Conservation (phyloP, 1,284 basidiomycete species). For the Ceratobasidium papillatum region DNA sequence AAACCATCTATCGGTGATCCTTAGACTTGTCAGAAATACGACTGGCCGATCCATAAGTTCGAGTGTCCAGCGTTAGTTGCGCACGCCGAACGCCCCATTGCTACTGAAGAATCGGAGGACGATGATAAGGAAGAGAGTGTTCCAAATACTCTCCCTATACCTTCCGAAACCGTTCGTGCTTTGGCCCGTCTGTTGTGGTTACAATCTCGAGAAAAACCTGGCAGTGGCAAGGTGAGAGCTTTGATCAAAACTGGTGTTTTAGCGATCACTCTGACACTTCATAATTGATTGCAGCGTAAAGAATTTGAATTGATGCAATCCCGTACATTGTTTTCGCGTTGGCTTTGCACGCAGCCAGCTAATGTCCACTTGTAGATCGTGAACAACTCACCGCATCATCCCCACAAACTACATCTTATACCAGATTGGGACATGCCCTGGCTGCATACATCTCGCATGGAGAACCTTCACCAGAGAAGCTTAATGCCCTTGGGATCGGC, state of each 20-base stretch:
- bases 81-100: constrained; percentile 58
- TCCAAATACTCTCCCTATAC: constrained; percentile 56
- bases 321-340: constrained; percentile 59
- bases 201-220: constrained; percentile 63
- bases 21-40: constrained; percentile 77
- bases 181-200: constrained; percentile 79
- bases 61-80: constrained; percentile 77
- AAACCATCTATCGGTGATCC: constrained; percentile 5
- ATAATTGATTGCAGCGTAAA: constrained; percentile 62
- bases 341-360: background rate
- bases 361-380: constrained; percentile 56
- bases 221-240: constrained; percentile 67
- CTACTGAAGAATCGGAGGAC: constrained; percentile 39
- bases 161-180: constrained; percentile 77
- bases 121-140: constrained; percentile 43
- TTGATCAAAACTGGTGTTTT: background rate
- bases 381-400: constrained; percentile 59
- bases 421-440: constrained; percentile 73
- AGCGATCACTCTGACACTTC: background rate
- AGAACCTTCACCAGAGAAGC: constrained; percentile 64
- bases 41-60: constrained; percentile 78
- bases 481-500: constrained; percentile 64
- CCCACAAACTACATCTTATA: constrained; percentile 60
- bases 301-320: constrained; percentile 78
- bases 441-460: constrained; percentile 62